Evolutionary conservation across 1,284 basidiomycete species (phyloP).

Genomic region (Laetiporus sulphureus): DNA sequence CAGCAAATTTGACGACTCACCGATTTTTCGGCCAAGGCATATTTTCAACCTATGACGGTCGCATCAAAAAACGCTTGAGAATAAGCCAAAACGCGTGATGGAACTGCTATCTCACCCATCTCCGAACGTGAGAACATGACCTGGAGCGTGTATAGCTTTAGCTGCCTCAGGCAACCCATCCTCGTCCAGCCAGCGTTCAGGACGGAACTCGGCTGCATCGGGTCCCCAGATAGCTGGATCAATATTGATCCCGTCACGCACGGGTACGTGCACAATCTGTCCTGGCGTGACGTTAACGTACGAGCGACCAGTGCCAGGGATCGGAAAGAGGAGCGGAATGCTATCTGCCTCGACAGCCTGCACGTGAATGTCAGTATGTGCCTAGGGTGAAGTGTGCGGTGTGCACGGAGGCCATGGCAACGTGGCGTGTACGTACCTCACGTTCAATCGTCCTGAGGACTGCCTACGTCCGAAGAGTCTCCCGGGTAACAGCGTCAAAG

Average conservation of each 20-base stretch:
- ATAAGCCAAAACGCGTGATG: background rate
- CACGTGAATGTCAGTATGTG: conserved; percentile 8
- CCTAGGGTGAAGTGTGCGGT: conserved; percentile 13
- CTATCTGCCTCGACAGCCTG: conserved; percentile 27
- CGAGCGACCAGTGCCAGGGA: conserved; percentile 24
- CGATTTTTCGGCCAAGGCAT: conserved; percentile 14
- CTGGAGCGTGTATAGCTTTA: conserved; percentile 8
- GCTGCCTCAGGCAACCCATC: conserved; percentile 20
- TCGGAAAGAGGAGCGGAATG: conserved; percentile 33
- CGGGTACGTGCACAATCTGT: conserved; percentile 14
- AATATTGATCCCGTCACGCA: conserved; percentile 19
- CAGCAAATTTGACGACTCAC: conserved; percentile 2
- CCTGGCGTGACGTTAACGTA: conserved; percentile 20
- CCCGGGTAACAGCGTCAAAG: conserved; percentile 45
- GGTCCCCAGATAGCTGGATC: conserved; percentile 33
- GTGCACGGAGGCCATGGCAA: background rate
- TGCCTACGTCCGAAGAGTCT: conserved; percentile 29
- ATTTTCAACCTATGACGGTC: conserved; percentile 13
- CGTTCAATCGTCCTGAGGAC: conserved; percentile 13
- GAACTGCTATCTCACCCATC: conserved; percentile 12
- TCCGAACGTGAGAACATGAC: conserved; percentile 16
- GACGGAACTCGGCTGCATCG: conserved; percentile 36
- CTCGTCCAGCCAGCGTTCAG: conserved; percentile 32
- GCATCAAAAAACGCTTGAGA: too few relatives aligned
- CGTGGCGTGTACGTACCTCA: conserved; percentile 13